Base-by-base conservation (phyloP, 768 basidiomycete genomes). In the Mrakia frigida region DNA sequence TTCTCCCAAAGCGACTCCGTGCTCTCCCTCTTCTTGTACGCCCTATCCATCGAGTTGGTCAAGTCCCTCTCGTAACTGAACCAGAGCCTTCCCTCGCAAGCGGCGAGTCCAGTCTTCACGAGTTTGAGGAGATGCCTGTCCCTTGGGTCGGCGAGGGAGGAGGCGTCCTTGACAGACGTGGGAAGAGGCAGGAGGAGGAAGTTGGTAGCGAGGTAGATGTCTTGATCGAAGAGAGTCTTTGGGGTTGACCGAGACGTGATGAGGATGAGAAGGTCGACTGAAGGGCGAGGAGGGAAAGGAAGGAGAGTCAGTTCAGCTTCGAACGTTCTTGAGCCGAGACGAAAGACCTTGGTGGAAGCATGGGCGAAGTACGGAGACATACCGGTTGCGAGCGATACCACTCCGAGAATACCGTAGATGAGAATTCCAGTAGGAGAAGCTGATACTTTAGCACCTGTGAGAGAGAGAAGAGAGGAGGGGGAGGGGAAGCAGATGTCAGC, bases 221-320 rank as follows among this genome's bases (percentile, higher is more conserved):
- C 89, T 77, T 95, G 89, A 6, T 90, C 89, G 85, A 94, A 88
- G 74, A 98, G 85, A 76, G 90, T 87, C 21, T 91, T 91, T 79
- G 88, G 88, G 52, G 90, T 87, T 79, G 90, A 90, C 60, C 94
- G 89, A 35, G 90, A 90, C 53, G 93, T 97, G 78, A 98, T 86
- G 53, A 97, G 86, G 79, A 99, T 88, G 70, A 98, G 84, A 84
- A 96, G 98, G 84, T 98, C 97, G 81, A 94, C 96, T 98, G 13
- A 35, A 65, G 39, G 25, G 9, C 14, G 61, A 16, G 25, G 37
- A 41, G 11, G 18, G 33, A 50, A 21, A n/a, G n/a, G 16, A 18
- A 37, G 25, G 35, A 35, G 28, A 23, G 56, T n/a, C n/a, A 25
- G 39, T 16, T 46, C 31, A n/a, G 50, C n/a, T 59, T 5, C 46